A percentile compares a stretch with the other conserved stretches of the same genome.
phyloP scores from a whole-genome alignment of 805 yeast species.

The Pichia gijzeniarum region DNA sequence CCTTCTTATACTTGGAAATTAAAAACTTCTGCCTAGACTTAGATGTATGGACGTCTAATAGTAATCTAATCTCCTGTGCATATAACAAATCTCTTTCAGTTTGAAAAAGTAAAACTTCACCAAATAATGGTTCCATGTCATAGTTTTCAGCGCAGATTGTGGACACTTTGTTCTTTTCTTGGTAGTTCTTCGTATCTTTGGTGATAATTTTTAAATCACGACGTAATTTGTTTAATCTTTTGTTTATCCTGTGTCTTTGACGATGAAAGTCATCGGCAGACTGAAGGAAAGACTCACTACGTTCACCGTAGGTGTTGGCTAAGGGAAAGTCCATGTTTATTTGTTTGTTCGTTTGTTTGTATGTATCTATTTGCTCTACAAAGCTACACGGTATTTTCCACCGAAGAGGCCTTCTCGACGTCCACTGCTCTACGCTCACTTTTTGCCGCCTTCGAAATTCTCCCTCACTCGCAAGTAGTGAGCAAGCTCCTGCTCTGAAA shows the following conservation, averaged over 20 bases:
- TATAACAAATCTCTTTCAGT: conserved; percentile 73
- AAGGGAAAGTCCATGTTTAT: conserved; percentile 42
- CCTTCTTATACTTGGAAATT: conserved; percentile 61
- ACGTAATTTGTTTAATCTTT: conserved; percentile 57
- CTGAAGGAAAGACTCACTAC: conserved; percentile 57
- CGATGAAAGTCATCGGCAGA: conserved; percentile 64
- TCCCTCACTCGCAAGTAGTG: conserved; percentile 78
- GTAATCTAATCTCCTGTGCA: conserved; percentile 55
- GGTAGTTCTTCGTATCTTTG: conserved; percentile 60
- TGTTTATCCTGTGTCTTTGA: conserved; percentile 58
- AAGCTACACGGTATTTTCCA: no score
- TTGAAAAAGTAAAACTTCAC: conserved; percentile 52
- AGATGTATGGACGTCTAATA: conserved; percentile 47
- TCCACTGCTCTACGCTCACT: neutral
- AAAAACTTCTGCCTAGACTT: conserved; percentile 45
- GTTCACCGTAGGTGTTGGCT: conserved; percentile 42
- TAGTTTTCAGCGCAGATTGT: conserved; percentile 45
- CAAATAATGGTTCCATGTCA: conserved; percentile 44
- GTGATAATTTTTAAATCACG: conserved; percentile 56
- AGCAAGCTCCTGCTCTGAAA: conserved; percentile 76
- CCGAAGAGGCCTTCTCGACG: conserved; percentile 2
- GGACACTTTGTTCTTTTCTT: conserved; percentile 40
- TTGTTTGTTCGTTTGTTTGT: neutral
- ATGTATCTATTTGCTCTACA: no score
- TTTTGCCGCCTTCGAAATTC: conserved; percentile 70